phyloP scores from a whole-genome alignment of 2,329 filamentous ascomycete genomes.

The Hypocreales sp. region DNA sequence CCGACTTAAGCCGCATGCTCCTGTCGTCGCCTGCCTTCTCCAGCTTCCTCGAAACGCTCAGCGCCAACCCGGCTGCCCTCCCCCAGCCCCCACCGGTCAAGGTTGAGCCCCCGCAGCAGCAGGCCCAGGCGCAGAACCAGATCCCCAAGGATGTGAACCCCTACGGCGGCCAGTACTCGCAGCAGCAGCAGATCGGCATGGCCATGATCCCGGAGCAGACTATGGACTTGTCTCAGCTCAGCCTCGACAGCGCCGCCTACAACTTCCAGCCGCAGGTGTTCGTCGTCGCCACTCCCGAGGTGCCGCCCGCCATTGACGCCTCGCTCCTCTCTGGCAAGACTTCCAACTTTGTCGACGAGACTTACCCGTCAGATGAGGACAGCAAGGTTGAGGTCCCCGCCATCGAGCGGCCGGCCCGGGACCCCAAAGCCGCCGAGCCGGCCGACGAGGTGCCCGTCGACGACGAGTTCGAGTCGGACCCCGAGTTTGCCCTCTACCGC shows the following conservation, averaged over 20 bases:
- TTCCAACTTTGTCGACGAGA: slow-evolving; percentile 33
- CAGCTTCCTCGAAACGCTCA: slow-evolving; percentile 60
- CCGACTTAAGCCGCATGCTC: slow-evolving; percentile 66
- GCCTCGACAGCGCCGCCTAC: slow-evolving; percentile 37
- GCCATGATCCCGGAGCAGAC: slow-evolving; percentile 68
- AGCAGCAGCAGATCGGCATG: slow-evolving; percentile 60
- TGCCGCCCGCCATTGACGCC: slow-evolving; percentile 43
- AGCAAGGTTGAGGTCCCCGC: slow-evolving; percentile 38
- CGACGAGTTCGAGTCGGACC: slow-evolving; percentile 46
- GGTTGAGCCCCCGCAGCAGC: slow-evolving; percentile 22
- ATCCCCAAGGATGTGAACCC: slow-evolving; percentile 53
- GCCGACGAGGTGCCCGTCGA: slow-evolving; percentile 20
- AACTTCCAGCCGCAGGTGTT: slow-evolving; percentile 58
- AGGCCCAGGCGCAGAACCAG: slow-evolving; percentile 27
- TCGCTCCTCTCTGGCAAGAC: slow-evolving; percentile 57
- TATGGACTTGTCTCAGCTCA: slow-evolving; percentile 61
- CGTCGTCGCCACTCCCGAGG: slow-evolving; percentile 56
- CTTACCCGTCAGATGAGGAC: slow-evolving; percentile 29
- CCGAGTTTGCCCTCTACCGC: slow-evolving; percentile 45
- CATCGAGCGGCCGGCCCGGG: slow-evolving; percentile 31
- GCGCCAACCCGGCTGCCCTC: slow-evolving; percentile 36
- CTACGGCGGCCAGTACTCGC: slow-evolving; percentile 36
- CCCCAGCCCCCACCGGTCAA: slow-evolving; percentile 22
- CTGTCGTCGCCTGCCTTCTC: slow-evolving; percentile 70
- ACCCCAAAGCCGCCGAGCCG: slow-evolving; percentile 12